Percentiles rank a stretch among this genome's conserved stretches.
Conservation (phyloP, 768 basidiomycete species). For the Trametes meyenii region DNA sequence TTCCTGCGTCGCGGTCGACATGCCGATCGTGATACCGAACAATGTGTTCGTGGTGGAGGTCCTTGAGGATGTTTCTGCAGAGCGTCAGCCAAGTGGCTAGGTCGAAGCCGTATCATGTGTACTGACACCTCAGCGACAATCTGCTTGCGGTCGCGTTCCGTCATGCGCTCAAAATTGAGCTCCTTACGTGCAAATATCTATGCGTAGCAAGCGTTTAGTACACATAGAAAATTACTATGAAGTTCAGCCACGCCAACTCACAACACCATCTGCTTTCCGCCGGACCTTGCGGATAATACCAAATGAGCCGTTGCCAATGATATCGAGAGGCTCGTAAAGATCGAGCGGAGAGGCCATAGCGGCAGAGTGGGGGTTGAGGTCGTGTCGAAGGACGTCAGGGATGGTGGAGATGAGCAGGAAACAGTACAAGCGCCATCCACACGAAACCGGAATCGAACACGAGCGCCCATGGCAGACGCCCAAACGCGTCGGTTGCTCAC, state of each 20-base stretch:
- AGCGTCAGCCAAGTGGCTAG: constrained; percentile 8
- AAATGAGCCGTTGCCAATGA: constrained; percentile 97
- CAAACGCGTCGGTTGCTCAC: constrained; percentile 14
- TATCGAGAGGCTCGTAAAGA: constrained; percentile 83
- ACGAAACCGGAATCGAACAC: constrained; percentile 14
- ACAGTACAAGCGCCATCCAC: neutral
- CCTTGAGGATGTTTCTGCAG: constrained; percentile 91
- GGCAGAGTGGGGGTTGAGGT: constrained; percentile 1
- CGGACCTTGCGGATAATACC: constrained; percentile 96
- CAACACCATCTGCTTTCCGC: constrained; percentile 79
- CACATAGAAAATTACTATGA: neutral
- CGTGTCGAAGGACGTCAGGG: neutral
- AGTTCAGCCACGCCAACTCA: constrained; percentile 43
- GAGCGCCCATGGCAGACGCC: constrained; percentile 14
- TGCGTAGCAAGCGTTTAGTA: constrained; percentile 4
- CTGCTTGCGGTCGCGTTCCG: constrained; percentile 92
- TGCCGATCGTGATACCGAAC: constrained; percentile 93
- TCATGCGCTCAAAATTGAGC: constrained; percentile 97
- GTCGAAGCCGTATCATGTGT: neutral
- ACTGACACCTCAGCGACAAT: constrained; percentile 97
- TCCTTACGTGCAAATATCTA: constrained; percentile 91
- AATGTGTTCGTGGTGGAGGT: constrained; percentile 93
- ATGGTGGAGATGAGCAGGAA: constrained; percentile 15
- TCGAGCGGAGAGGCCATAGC: constrained; percentile 53
- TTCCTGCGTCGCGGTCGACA: constrained; percentile 88